Base-by-base conservation (phyloP, 306 rosid genomes). In the Medicago ruthenica region DNA sequence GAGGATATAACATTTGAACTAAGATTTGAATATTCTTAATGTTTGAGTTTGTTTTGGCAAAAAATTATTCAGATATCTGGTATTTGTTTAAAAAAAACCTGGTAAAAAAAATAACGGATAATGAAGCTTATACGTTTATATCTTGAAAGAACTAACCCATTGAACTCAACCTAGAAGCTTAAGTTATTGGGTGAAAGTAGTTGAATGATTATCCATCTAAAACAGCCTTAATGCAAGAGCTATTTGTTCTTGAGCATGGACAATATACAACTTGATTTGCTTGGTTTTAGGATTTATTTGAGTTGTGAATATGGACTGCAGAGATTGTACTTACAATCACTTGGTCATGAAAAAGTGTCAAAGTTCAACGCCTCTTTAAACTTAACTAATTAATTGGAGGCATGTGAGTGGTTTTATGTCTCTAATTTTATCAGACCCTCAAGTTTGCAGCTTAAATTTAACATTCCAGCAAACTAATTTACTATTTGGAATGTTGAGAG, bases 391-490 rank as follows among this genome's bases (percentile, higher is more conserved):
- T 37, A 63, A 36, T 36, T 63, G 48, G 69, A 63, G 47, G 55
- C 16, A 7, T 44, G 18, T 18, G 44, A 67, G 67, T 73, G 63
- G 3, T 44, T 79, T 79, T 66, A 66, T 64, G 24, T 55, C 20
- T 55, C 53, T 80, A 67, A 67, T 70, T 44, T 67, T 31, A 20
- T 66, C 15, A 27, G 27, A 50, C 13, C 44, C 34, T 59, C 21
- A 54, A 42, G 57, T 81, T 31, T 70, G 58, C 75, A 57, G 39
- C 48, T 41, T 55, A 71, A 55, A 37, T 41, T 54, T n/a, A 53
- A 64, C 37, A 59, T 64, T 48, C 40, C 40, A 34, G 18, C 37
- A 5, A 36, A 72, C 67, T 65, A 40, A 58, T 60, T 64, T 58
- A 17, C 41, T 9, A 27, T 27, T 13, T 40, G 73, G 17, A 42